Conservation (phyloP, 352 stramenopile species). For the Globisporangium iwayamae region DNA sequence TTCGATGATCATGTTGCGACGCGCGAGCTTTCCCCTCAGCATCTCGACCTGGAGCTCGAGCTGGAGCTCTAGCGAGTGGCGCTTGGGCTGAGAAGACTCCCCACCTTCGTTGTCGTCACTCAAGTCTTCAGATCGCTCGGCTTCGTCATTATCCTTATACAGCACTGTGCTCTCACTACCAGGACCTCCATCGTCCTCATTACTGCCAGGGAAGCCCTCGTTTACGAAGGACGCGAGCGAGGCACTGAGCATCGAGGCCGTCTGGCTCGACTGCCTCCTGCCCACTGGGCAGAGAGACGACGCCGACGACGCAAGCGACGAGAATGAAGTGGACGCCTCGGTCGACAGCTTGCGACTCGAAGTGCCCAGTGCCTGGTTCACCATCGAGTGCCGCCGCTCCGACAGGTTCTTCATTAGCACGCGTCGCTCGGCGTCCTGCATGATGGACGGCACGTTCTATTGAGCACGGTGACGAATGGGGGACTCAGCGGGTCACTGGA, state of each 20-base stretch:
- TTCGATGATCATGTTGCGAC: slow-evolving; percentile 71
- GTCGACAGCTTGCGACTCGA: not conserved
- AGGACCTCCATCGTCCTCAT: not conserved
- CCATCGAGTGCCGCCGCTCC: slow-evolving; percentile 1
- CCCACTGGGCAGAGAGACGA: not conserved
- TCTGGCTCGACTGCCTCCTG: not conserved
- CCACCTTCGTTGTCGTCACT: slow-evolving; percentile 28
- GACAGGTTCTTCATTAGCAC: not conserved
- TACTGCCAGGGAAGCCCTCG: not conserved
- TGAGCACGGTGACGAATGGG: not conserved
- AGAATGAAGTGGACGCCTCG: not conserved
- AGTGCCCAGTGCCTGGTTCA: not conserved
- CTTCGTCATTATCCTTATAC: not conserved
- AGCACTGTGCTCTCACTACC: not conserved
- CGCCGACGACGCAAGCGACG: not conserved
- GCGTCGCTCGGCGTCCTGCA: slow-evolving; percentile 8
- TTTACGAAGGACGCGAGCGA: slow-evolving; percentile 7
- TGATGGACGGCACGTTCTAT: not conserved
- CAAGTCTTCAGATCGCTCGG: slow-evolving; percentile 4
- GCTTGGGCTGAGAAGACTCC: slow-evolving; percentile 35
- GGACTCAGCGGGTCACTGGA: no score
- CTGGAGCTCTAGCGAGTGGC: slow-evolving; percentile 33
- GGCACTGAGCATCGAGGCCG: slow-evolving; percentile 11
- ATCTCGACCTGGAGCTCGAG: slow-evolving; percentile 56
- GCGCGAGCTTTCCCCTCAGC: slow-evolving; percentile 58